phyloP scores from a whole-genome alignment of 208 protist species.

The Acanthamoeba royreba region DNA sequence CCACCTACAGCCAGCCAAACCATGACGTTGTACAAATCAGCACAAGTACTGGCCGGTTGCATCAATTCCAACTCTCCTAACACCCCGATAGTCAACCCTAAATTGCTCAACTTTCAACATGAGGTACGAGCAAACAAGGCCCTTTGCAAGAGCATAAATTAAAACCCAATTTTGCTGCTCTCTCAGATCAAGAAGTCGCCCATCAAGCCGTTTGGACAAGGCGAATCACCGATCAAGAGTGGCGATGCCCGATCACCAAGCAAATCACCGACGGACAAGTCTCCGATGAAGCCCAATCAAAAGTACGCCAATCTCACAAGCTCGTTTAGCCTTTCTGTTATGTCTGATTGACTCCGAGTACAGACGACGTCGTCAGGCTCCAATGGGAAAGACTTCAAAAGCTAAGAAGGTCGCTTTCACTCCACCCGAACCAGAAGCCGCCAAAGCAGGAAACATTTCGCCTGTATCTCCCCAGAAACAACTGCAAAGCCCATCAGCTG shows the following conservation, averaged over 20 bases:
- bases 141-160: no score
- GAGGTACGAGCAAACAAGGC: no score
- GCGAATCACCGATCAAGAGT: background rate
- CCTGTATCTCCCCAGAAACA: no score
- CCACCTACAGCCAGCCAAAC: conserved; percentile 6
- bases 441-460: background rate
- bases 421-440: background rate
- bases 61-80: background rate
- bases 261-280: background rate
- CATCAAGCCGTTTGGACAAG: background rate
- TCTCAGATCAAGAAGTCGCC: background rate
- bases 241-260: background rate
- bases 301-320: background rate
- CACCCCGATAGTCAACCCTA: background rate
- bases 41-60: background rate
- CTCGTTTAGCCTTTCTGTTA: background rate
- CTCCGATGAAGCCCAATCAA: background rate
- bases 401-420: background rate
- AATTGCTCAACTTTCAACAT: background rate
- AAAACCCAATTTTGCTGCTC: background rate
- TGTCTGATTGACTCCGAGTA: background rate
- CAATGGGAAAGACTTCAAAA: background rate
- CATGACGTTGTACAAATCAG: background rate
- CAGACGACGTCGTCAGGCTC: background rate
- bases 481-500: no score